phyloP scores from a whole-genome alignment of 495 filamentous ascomycete genomes.

The Rostrohypoxylon terebratum region DNA sequence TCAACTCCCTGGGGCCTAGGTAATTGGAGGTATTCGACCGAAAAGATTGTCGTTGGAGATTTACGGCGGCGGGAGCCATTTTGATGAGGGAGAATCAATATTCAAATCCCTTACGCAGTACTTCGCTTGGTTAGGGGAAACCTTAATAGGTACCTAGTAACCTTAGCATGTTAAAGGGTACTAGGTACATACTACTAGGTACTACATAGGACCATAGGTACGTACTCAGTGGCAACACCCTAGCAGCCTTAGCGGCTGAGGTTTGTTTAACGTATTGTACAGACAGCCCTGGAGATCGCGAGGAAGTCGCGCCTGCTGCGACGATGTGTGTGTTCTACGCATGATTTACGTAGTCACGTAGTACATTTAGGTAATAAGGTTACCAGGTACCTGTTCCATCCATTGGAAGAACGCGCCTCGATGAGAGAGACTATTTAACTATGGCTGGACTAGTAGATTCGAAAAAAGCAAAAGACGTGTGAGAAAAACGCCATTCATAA shows the following conservation, averaged over 20 bases:
- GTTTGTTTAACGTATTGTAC: slow-evolving; percentile 17
- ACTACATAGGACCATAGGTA: too few relatives aligned
- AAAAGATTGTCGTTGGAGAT: not conserved
- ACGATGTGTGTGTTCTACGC: not conserved
- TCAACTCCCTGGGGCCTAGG: too few relatives aligned
- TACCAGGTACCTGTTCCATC: not conserved
- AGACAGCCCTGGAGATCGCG: not conserved
- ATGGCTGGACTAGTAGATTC: not conserved
- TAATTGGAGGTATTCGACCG: too few relatives aligned
- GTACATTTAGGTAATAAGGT: too few relatives aligned
- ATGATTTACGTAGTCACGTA: too few relatives aligned
- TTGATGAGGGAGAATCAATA: not conserved
- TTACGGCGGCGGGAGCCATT: not conserved
- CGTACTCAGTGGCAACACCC: not conserved
- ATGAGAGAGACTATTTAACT: not conserved
- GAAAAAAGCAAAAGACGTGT: not conserved
- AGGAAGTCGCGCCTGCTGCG: not conserved
- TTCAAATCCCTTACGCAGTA: not conserved
- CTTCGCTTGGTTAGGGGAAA: not conserved
- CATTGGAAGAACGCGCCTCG: not conserved
- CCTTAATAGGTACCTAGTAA: too few relatives aligned
- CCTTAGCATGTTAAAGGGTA: not conserved
- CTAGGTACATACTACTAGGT: too few relatives aligned
- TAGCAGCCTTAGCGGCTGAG: slow-evolving; percentile 3
- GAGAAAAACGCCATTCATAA: too few relatives aligned